These are phyloP conservation scores for Eucalyptus erythrocorys DNA, from an alignment of 345 rosid genomes.

Conservation along the genomic window DNA sequence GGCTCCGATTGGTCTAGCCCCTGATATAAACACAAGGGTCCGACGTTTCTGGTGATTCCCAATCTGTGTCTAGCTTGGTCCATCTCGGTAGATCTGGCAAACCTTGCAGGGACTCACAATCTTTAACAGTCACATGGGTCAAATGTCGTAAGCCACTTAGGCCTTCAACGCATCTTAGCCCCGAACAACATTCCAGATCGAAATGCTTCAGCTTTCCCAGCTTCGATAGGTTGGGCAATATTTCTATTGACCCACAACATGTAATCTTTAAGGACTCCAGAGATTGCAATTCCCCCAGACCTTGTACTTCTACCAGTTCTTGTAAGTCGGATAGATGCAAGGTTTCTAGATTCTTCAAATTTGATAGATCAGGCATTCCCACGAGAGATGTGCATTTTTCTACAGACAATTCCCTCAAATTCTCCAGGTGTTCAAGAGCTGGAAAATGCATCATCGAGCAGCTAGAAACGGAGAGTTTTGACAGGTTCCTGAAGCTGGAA, in stretches of 20 bases:
- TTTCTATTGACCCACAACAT: neutral
- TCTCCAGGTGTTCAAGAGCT: neutral
- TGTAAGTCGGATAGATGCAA: neutral
- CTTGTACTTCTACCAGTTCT: neutral
- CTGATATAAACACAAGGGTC: neutral
- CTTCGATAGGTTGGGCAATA: neutral
- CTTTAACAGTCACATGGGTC: neutral
- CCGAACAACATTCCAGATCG: neutral
- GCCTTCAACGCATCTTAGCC: neutral
- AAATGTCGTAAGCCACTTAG: neutral
- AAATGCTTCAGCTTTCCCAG: neutral
- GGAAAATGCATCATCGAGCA: neutral
- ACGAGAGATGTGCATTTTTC: neutral
- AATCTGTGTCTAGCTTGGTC: neutral
- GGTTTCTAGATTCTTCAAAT: neutral
- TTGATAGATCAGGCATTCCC: neutral
- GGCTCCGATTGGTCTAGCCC: neutral
- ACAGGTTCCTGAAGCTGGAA: neutral
- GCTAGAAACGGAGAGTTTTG: neutral
- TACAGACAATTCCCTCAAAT: neutral
- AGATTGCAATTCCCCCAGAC: neutral
- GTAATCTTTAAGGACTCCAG: neutral
- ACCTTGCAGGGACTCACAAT: neutral
- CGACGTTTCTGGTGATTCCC: neutral
- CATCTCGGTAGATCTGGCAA: neutral